Base-by-base conservation (phyloP, 805 yeast genomes). In the Yamadazyma paraphyllophila region DNA sequence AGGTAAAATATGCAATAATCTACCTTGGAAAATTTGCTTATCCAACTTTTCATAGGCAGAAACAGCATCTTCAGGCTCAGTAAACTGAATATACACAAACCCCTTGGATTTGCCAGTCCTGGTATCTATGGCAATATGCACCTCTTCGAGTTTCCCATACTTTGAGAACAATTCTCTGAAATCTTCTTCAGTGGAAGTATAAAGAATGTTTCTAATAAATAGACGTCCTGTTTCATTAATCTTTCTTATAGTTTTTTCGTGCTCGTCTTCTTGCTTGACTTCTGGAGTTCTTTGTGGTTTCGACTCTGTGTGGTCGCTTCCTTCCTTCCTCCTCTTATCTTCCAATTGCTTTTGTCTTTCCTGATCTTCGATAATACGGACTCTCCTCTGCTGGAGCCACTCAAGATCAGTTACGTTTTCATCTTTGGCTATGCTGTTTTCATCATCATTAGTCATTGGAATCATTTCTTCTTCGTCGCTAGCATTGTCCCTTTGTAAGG, bases 61-160 rank as follows among this genome's bases (percentile, higher is more conserved):
- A 1, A 85, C 80, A 0, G 99, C 99, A 59, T 84, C 83, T 8
- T 77, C 76, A 8, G 84, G 73, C 50, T 79, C 72, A n/a, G 63
- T 67, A 59, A 85, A 94, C 60, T 83, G 81, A 10, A 90, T 75
- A 58, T 91, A 91, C 0, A 94, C 96, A 63, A 89, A 88, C 0
- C 99, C 99, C 65, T 94, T 94, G 1, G 96, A 85, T 55, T 82
- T 79, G 9, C 96, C 95, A 0, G 95, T 88, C 67, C 94, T 80
- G 3, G 95, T 84, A 60, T 92, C 98, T 31, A 90, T 64, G 1
- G 99, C 97, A 56, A 94, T 73, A 64, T 94, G 99, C 1, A 89
- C 96, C 66, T 94, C 98, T 52, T 83, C 88, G 32, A 90, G 62
- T 5, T 69, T 67, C 8, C 99, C 99, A 61, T 68, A 94, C 2